Conservation (phyloP, 2,329 filamentous ascomycete species). For the Claviceps sp. region DNA sequence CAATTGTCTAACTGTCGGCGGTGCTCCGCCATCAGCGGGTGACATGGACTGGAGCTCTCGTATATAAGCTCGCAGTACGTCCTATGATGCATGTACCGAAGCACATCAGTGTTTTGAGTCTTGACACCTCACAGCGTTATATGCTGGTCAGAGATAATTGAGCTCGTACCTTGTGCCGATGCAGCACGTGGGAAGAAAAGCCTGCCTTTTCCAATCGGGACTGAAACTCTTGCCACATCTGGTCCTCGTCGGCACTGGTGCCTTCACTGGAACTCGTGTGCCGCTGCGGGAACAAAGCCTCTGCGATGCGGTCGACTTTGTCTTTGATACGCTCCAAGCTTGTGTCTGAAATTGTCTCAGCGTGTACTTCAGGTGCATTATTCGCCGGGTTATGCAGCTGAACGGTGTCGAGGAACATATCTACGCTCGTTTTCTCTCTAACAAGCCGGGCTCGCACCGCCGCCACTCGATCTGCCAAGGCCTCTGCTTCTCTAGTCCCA, state of each 20-base stretch:
- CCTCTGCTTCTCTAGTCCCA: slow-evolving; percentile 16
- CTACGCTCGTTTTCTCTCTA: slow-evolving; percentile 38
- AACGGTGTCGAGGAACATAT: slow-evolving; percentile 43
- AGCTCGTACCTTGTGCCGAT: slow-evolving; percentile 41
- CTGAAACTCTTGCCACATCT: slow-evolving; percentile 45
- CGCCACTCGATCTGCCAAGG: slow-evolving; percentile 25
- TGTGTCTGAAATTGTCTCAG: slow-evolving; percentile 21
- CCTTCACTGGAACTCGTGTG: slow-evolving; percentile 18
- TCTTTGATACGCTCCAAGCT: slow-evolving; percentile 42
- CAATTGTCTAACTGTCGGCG: slow-evolving; percentile 38
- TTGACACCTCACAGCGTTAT: neutral
- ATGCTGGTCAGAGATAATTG: neutral
- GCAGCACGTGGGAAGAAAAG: slow-evolving; percentile 40
- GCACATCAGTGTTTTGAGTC: neutral
- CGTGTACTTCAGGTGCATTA: slow-evolving; percentile 16
- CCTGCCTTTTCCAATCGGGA: slow-evolving; percentile 44
- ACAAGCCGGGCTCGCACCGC: slow-evolving; percentile 32
- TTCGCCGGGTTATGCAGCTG: slow-evolving; percentile 36
- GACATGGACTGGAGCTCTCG: slow-evolving; percentile 41
- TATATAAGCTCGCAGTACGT: slow-evolving; percentile 47
- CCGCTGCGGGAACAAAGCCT: slow-evolving; percentile 32
- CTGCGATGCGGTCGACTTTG: slow-evolving; percentile 45
- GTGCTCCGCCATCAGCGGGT: slow-evolving; percentile 26
- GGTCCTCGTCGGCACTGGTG: slow-evolving; percentile 32
- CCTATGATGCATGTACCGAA: slow-evolving; percentile 22